Conservation (phyloP, 768 basidiomycete species). For the Tulasnella sp. region DNA sequence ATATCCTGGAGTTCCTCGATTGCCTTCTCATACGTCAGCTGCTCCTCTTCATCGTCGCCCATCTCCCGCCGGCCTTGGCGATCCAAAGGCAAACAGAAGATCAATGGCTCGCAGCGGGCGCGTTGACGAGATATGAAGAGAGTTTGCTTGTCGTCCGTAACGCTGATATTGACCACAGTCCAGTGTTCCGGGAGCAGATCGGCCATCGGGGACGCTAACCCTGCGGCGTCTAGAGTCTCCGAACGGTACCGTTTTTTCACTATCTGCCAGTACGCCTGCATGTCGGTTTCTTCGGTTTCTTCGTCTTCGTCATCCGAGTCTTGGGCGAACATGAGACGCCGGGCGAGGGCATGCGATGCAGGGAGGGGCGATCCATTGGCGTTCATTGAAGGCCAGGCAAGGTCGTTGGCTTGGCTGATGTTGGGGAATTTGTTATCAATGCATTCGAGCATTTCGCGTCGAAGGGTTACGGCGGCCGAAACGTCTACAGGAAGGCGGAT, state of each 20-base stretch:
- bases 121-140: constrained; percentile 80
- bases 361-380: constrained; percentile 43
- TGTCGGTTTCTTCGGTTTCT: constrained; percentile 32
- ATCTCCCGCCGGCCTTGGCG: constrained; percentile 71
- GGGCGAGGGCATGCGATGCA: constrained; percentile 27
- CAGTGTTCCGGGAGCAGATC: constrained; percentile 65
- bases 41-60: constrained; percentile 61
- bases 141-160: constrained; percentile 77
- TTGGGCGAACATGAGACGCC: constrained; percentile 11
- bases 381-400: constrained; percentile 65
- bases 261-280: constrained; percentile 59
- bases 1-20: constrained; percentile 72
- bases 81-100: constrained; percentile 82
- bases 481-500: constrained; percentile 49
- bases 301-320: constrained; percentile 40
- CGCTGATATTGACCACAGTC: constrained; percentile 77
- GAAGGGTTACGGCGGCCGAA: constrained; percentile 70
- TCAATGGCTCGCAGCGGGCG: constrained; percentile 55
- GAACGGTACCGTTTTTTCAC: constrained; percentile 52
- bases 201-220: constrained; percentile 43
- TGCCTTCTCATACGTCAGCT: constrained; percentile 69
- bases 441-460: constrained; percentile 80
- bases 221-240: constrained; percentile 39
- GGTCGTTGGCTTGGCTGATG: constrained; percentile 50
- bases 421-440: constrained; percentile 65